Conservation (phyloP, 805 yeast genomes). For the Millerozyma miso region DNA sequence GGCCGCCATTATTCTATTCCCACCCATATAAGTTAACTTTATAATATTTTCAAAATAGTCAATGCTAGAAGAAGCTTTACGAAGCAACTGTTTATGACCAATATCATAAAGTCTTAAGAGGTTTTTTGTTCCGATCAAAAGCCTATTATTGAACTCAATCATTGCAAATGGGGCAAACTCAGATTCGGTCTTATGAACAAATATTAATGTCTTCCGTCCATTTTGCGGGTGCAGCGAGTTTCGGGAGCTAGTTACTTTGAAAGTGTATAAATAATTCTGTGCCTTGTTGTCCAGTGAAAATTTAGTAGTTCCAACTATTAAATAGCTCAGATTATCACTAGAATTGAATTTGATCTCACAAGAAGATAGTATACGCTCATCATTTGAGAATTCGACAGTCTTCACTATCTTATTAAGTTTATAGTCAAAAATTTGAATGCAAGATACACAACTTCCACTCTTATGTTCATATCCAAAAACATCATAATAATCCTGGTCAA, state of each 20-base stretch:
- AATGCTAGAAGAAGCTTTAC: slow-evolving; percentile 52
- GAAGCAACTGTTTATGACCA: slow-evolving; percentile 75
- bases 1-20: slow-evolving; percentile 57
- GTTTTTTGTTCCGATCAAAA: slow-evolving; percentile 56
- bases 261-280: slow-evolving; percentile 33
- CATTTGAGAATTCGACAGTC: slow-evolving; percentile 39
- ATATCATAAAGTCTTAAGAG: slow-evolving; percentile 59
- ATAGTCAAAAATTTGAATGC: slow-evolving; percentile 47
- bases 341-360: slow-evolving; percentile 27
- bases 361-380: slow-evolving; percentile 42
- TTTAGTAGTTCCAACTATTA: slow-evolving; percentile 45
- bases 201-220: slow-evolving; percentile 25
- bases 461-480: slow-evolving; percentile 41
- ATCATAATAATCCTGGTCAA: slow-evolving; percentile 33
- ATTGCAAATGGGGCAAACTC: slow-evolving; percentile 48
- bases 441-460: slow-evolving; percentile 44
- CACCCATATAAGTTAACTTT: slow-evolving; percentile 49
- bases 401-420: slow-evolving; percentile 30
- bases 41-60: slow-evolving; percentile 46
- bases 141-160: slow-evolving; percentile 48
- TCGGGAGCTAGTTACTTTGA: slow-evolving; percentile 32
- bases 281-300: slow-evolving; percentile 17
- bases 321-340: slow-evolving; percentile 19
- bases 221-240: slow-evolving; percentile 7
- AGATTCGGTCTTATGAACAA: slow-evolving; percentile 58